Evolutionary conservation across 345 rosid genomes (phyloP).

Genomic region (Limnanthes douglasii): DNA sequence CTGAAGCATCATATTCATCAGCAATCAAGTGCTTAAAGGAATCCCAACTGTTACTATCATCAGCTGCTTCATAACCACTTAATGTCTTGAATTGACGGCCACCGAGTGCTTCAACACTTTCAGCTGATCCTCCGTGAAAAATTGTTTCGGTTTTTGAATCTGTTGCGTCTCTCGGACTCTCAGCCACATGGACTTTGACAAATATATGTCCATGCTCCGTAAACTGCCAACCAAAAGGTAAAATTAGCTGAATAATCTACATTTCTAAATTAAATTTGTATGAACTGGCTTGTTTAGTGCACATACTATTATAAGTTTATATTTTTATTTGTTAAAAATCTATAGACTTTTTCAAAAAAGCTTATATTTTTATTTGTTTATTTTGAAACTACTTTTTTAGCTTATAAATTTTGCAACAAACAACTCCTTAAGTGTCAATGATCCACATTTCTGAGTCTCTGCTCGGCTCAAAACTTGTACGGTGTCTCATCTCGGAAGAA

Average conservation of each 20-base stretch:
- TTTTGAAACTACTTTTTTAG: too few species aligned
- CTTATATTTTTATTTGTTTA: too few species aligned
- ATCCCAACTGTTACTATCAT: constrained; percentile 79
- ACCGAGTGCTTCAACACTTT: constrained; percentile 12
- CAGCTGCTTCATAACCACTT: constrained; percentile 90
- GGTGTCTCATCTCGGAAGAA: too few species aligned
- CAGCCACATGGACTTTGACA: constrained; percentile 75
- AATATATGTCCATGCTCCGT: constrained; percentile 92
- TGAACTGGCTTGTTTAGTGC: too few species aligned
- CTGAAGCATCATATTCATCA: constrained; percentile 28
- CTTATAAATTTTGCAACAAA: too few species aligned
- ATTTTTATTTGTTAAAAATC: too few species aligned
- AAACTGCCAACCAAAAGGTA: constrained; percentile 41
- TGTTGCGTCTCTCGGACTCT: constrained; percentile 24
- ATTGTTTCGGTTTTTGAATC: constrained; percentile 21
- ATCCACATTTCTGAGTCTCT: too few species aligned
- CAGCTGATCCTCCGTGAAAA: constrained; percentile 41
- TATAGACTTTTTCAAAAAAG: too few species aligned
- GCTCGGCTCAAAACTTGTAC: too few species aligned
- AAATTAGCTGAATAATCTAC: constrained; percentile 7
- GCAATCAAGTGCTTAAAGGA: constrained; percentile 47
- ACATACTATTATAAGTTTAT: too few species aligned
- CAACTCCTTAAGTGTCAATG: too few species aligned
- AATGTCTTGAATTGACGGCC: constrained; percentile 41
- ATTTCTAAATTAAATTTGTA: too few species aligned